phyloP scores from a whole-genome alignment of 805 yeast species.

The Yarrowia sp. region DNA sequence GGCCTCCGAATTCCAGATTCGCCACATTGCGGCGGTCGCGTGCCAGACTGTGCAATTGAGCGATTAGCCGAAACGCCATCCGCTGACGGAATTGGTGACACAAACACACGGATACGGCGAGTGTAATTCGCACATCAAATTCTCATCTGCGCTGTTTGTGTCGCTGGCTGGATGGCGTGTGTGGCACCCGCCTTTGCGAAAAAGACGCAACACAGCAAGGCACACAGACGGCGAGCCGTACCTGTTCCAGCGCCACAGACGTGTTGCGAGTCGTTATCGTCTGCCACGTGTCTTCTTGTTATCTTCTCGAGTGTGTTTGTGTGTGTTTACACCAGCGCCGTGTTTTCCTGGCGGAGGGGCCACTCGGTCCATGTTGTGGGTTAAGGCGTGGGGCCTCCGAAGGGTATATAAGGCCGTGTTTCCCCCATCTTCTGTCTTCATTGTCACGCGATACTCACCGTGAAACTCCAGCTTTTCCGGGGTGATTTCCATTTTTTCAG shows the following conservation, averaged over 20 bases:
- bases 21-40: neutral
- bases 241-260: no score
- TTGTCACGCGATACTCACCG: constrained; percentile 50
- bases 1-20: no score
- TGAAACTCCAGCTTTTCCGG: constrained; percentile 73
- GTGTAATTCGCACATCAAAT: no score
- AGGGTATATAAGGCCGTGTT: neutral
- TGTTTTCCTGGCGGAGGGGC: neutral
- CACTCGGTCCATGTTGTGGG: no score
- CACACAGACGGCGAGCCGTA: no score
- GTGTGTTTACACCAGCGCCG: no score
- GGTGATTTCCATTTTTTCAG: constrained; percentile 56
- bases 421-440: neutral
- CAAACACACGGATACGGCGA: neutral
- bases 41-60: neutral
- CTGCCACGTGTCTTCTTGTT: no score
- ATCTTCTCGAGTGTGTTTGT: no score
- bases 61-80: neutral
- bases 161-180: neutral
- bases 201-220: neutral
- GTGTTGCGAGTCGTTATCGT: no score
- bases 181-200: constrained; percentile 3
- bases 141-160: neutral
- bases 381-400: no score
- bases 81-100: neutral